Evolutionary conservation across 2,329 filamentous ascomycete species (phyloP), one percentile per base, ranked within the genome.

Genomic region (Lecanicillium sp.): DNA sequence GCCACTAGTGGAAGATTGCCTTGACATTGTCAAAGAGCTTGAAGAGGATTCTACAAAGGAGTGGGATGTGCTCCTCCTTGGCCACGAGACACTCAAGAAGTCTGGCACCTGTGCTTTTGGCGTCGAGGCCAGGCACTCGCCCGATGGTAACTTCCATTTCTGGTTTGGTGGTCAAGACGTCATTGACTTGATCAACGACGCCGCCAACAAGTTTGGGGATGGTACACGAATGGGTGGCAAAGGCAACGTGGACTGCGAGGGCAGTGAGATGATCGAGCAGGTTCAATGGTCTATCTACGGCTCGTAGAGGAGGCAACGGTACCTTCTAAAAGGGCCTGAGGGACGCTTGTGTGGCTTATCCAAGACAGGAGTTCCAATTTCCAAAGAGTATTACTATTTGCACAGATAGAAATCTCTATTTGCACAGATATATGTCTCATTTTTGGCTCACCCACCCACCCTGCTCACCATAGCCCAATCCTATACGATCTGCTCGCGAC

Each of bases 161-260:
- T 41, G 50, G n/a, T 43, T 56, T 9, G 50, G 56, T 33, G 54
- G 51, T 22, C 53, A 58, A 47, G 55, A 62, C 36, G 48, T 58
- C 35, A 50, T 58, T 32, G 55, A 60, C 41, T 43, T 57, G 31
- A 56, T 60, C 42, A 50, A 45, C 31, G 46, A 54, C 3, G 39
- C 53, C 1, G 38, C 60, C 19, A 43, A 41, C 3, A 32, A 40
- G 29, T 60, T 53, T 42, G 51, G 51, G 6, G 40, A 46, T 13
- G 42, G 33, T 34, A 54, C 53, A 18, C 48, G 42, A 45, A 45
- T 60, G 3, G 55, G 54, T 6, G 51, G 54, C 28, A 57, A 51
- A 47, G 57, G 58, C n/a, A 36, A 43, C 27, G 52, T 56, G 51
- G 11, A 31, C 11, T 54, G 55, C 36, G 37, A 43, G 13, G 54